Evolutionary conservation across 2,329 filamentous ascomycete genomes (phyloP), one percentile per base, ranked within the genome.

Genomic region (Ophiocordyceps camponoti-saundersi): DNA sequence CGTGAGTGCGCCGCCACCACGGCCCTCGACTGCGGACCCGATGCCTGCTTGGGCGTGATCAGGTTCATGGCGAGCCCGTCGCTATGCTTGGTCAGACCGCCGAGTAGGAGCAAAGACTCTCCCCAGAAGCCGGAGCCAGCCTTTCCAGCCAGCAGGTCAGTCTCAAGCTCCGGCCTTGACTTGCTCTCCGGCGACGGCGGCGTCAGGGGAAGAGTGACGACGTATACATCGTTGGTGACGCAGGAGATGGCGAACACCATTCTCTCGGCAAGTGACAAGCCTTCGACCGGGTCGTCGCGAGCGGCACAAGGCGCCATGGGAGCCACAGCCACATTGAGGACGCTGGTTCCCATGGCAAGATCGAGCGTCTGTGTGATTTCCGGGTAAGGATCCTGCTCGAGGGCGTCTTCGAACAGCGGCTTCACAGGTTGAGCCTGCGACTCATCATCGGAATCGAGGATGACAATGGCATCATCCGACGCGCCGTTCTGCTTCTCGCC

Each of bases 401-500:
- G 56, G 5, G 62, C 62, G 11, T 75, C 73, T 50, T 79, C 74
- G 49, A 81, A 81, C 49, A 76, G 67, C 8, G 76, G 72, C 48
- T 70, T 71, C 55, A 80, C 74, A 47, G 71, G 67, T 48, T 63
- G 67, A n/a, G 58, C 57, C 12, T 55, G 52, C 34, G 54, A 44
- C 42, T 79, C 75, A 53, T 81, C 75, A 53, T 81, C 77, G 1
- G 75, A 80, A 54, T 81, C 77, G 47, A 81, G 70, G 16, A 79
- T 67, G 71, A 81, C 79, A 26, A 80, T 67, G 4, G 69, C 64
- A 55, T 78, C 74, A 18, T 71, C 68, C 3, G 59, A 56, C 0
- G 62, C 53, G 13, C 76, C 76, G 52, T 79, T 80, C 44, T 67
- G 65, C 51, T 73, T 75, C 48, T 65, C 62, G 48, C 62, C 62